These are phyloP conservation scores for Mortierella sp. DNA, from an alignment of 371 early-diverging fungal genomes.

Conservation along the genomic window DNA sequence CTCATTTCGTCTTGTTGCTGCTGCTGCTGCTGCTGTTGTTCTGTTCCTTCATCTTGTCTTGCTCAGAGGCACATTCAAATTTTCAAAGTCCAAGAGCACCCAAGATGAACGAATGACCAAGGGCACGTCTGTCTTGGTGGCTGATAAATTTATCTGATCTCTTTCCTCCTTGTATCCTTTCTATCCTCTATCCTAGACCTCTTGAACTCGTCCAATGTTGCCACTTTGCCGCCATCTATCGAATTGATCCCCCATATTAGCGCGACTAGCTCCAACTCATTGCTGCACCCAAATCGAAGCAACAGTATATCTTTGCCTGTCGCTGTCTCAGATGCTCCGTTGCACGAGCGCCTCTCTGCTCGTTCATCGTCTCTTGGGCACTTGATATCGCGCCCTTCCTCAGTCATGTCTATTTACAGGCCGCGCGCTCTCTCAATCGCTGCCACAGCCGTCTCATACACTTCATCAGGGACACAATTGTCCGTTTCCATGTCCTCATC, in stretches of 20 bases:
- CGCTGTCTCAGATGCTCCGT: neutral
- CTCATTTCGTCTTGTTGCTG: too few relatives aligned
- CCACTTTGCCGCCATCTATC: neutral
- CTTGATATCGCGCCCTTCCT: neutral
- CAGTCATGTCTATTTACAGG: neutral
- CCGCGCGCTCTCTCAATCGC: slow-evolving; percentile 50
- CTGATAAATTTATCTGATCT: neutral
- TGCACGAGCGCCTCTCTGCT: slow-evolving; percentile 6
- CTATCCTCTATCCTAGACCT: neutral
- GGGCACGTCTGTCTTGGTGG: neutral
- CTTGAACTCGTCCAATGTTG: neutral
- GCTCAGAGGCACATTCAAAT: too few relatives aligned
- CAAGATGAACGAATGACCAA: neutral
- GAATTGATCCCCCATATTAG: slow-evolving; percentile 11
- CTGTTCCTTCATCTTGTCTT: too few relatives aligned
- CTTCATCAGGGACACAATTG: slow-evolving; percentile 42
- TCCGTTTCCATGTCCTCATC: slow-evolving; percentile 48
- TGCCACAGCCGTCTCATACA: slow-evolving; percentile 48
- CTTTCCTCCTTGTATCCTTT: neutral
- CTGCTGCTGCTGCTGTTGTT: too few relatives aligned
- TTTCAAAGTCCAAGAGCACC: too few relatives aligned
- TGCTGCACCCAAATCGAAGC: slow-evolving; percentile 24
- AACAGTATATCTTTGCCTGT: slow-evolving; percentile 39
- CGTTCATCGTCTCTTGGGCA: slow-evolving; percentile 47
- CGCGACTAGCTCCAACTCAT: neutral